Percentiles rank a stretch among this genome's conserved stretches.
phyloP scores from a whole-genome alignment of 73 alveolate genomes.

The Paramecium sonneborni region DNA sequence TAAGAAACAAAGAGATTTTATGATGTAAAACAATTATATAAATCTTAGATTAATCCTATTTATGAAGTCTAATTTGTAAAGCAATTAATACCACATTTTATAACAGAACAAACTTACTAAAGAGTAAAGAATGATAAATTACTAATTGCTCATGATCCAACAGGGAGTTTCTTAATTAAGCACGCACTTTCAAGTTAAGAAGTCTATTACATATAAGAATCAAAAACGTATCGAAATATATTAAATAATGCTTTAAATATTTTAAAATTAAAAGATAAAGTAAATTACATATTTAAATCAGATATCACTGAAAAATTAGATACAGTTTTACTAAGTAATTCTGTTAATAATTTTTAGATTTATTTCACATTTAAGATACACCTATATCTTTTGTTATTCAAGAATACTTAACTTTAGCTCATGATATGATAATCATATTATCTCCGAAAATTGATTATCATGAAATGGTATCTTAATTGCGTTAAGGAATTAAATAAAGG shows the following conservation, averaged over 20 bases:
- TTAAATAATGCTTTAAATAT: not conserved
- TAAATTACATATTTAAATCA: not conserved
- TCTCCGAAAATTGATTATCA: not conserved
- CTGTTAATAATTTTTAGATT: not conserved
- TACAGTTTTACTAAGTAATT: slow-evolving; percentile 17
- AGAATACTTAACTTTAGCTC: not conserved
- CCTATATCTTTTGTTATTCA: not conserved
- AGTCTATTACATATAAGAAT: not conserved
- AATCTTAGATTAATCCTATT: not conserved
- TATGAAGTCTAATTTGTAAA: slow-evolving; percentile 20
- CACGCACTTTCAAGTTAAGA: not conserved
- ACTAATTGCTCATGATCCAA: slow-evolving; percentile 35
- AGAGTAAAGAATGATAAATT: slow-evolving; percentile 26
- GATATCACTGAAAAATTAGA: not conserved
- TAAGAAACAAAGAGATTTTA: not conserved
- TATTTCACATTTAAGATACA: not conserved
- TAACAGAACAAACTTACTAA: not conserved
- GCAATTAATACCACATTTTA: not conserved
- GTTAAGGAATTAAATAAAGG: not conserved
- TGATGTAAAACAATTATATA: not conserved
- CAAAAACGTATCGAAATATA: not conserved
- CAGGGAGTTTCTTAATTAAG: slow-evolving; percentile 33
- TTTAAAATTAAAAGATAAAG: not conserved
- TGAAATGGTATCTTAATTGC: not conserved
- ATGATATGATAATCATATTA: not conserved